A percentile compares a stretch with the other conserved stretches of the same genome.
Conservation (phyloP, 2,329 filamentous ascomycete species). For the Phyllosticta capitalensis region DNA sequence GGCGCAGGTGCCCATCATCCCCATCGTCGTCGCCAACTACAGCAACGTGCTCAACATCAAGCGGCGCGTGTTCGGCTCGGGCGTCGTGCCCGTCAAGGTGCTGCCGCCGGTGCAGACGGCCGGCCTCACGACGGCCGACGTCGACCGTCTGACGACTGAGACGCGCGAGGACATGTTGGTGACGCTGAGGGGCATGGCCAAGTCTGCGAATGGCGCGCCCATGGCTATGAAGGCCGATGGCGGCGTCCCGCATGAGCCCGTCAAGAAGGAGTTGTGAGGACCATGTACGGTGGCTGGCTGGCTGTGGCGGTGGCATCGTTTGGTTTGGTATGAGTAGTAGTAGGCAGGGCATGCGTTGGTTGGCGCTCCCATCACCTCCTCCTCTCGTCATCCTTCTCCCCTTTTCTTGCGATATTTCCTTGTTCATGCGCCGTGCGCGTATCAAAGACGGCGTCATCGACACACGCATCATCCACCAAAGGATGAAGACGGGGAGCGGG, state of each 20-base stretch:
- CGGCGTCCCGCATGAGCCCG: background rate
- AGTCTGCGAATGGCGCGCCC: constrained; percentile 14
- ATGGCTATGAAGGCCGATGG: constrained; percentile 4
- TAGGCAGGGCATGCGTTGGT: background rate
- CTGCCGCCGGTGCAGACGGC: constrained; percentile 28
- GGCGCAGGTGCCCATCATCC: constrained; percentile 86
- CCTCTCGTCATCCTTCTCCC: no score
- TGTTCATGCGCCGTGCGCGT: no score
- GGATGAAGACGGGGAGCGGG: no score
- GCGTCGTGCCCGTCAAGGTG: constrained; percentile 46
- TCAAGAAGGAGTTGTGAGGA: constrained; percentile 9
- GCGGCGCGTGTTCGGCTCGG: constrained; percentile 32
- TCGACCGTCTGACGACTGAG: constrained; percentile 23
- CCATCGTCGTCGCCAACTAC: constrained; percentile 52
- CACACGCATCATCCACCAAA: no score
- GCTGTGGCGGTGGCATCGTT: no score
- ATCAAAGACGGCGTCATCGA: no score
- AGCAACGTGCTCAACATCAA: constrained; percentile 38
- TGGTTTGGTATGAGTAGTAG: no score
- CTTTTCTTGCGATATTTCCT: no score
- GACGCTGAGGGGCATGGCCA: constrained; percentile 24
- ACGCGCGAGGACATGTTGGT: constrained; percentile 28
- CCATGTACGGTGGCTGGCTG: background rate
- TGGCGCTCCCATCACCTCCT: no score
- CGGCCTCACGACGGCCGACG: constrained; percentile 25